Base-by-base conservation (phyloP, 2,329 filamentous ascomycete species). In the Claviceps arundinis region DNA sequence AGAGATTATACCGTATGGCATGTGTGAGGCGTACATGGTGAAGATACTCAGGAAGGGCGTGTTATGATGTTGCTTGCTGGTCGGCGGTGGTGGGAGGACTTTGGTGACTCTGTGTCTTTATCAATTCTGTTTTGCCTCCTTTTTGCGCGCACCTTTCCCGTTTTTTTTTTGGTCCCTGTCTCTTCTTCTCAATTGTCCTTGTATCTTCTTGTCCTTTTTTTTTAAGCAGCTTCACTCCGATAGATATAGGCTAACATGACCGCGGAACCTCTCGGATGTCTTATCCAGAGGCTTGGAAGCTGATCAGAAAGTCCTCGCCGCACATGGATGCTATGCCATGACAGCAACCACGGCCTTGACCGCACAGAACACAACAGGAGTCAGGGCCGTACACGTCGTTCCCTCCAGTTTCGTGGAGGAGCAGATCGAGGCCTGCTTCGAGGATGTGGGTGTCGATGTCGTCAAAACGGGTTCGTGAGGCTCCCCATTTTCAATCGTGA, bases 321-420 rank as follows among this genome's bases (percentile, higher is more conserved):
- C 87, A 17, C 89, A 97, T 77, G 84, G 85, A 54, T 93, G 87
- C 70, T 97, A 97, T 74, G 89, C 89, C 54, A 94, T 96, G 82
- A 96, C 91, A 49, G 89, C 90, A 22, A 96, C 91, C 9, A 94
- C 91, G 14, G 91, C 91, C 19, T 73, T 98, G 63, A 98, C 93
- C n/a, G 90, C 89, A 16, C 93, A 97, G 64, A 95, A 97, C 68
- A 98, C 93, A 0, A 75, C 79, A 50, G 89, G 89, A 4, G 89
- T 97, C 14, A 75, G 81, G 56, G 88, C 78, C 57, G 88, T 97
- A 50, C 88, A 95, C 62, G 72, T 85, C 52, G 80, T 87, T 7
- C 91, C 91, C 0, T 73, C 87, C 0, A 74, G 76, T 4, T 96
- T 97, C 66, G 81, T 96, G 24, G 75, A 75, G 57, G 87, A 87